A percentile compares a stretch with the other conserved stretches of the same genome.
These are phyloP conservation scores for Saccharomycopsis lassenensis DNA, from an alignment of 805 yeast genomes.

Conservation along the genomic window DNA sequence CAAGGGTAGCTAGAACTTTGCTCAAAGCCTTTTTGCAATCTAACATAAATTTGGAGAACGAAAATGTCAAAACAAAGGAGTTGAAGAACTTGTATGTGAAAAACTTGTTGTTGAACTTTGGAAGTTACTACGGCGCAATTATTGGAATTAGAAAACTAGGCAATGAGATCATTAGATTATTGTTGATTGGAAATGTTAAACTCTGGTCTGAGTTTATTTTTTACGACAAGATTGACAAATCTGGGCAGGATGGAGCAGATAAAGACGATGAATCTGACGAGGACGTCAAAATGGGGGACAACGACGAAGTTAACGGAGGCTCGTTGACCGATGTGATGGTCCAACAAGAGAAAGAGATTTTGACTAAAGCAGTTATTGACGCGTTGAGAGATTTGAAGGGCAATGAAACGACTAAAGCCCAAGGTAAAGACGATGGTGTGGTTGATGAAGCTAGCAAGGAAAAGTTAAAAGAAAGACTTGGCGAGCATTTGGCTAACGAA, in stretches of 20 bases:
- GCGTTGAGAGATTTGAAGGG: slow-evolving; percentile 31
- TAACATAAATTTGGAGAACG: slow-evolving; percentile 35
- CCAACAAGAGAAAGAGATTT: slow-evolving; percentile 36
- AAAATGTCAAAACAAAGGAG: background rate
- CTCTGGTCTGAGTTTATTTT: slow-evolving; percentile 66
- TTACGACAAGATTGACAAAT: slow-evolving; percentile 22
- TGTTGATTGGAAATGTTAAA: slow-evolving; percentile 72
- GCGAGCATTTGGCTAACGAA: slow-evolving; percentile 41
- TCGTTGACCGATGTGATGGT: slow-evolving; percentile 20
- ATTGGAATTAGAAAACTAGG: slow-evolving; percentile 79
- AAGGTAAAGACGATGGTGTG: slow-evolving; percentile 23
- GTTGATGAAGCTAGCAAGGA: no score
- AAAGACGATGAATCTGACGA: slow-evolving; percentile 2
- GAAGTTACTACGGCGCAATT: slow-evolving; percentile 88
- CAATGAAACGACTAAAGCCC: slow-evolving; percentile 14
- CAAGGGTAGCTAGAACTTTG: slow-evolving; percentile 87
- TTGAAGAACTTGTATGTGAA: slow-evolving; percentile 7
- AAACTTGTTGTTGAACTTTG: slow-evolving; percentile 27
- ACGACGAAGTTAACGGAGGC: background rate
- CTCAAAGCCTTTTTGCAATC: slow-evolving; percentile 84
- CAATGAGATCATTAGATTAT: slow-evolving; percentile 73
- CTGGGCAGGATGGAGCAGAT: slow-evolving; percentile 20
- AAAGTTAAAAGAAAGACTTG: slow-evolving; percentile 49
- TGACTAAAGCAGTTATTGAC: slow-evolving; percentile 42
- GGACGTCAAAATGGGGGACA: background rate